Evolutionary conservation across 805 yeast genomes (phyloP), one percentile per base, ranked within the genome.

Genomic region (Saturnispora diversa): DNA sequence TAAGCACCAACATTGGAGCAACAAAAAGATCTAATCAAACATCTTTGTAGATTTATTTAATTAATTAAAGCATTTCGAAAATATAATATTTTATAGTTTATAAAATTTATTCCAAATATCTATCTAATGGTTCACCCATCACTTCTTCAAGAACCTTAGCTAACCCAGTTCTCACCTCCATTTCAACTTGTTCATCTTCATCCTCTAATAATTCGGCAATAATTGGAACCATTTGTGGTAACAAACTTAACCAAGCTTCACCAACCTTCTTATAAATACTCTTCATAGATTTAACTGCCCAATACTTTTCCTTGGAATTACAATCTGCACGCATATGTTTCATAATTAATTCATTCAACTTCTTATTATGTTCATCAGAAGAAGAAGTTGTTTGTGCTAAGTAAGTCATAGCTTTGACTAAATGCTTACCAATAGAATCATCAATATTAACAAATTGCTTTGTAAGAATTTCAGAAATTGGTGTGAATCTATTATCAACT

Each of bases 171-270:
- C 96, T 80, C 3, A 87, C 96, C 62, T 87, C 97, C 55, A 75
- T 59, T 61, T 92, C 97, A 23, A 92, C 95, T 36, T 74, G 77
- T 60, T 92, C 98, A 47, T 88, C 94, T 45, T 92, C 97, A 57
- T 88, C 97, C 56, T 92, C 99, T 47, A 92, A 69, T 43, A 92
- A 65, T 63, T 92, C 99, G 6, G 97, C 96, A 59, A 92, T 85
- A 45, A 85, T 73, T 25, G 99, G 99, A 47, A 92, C 95, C 51
- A 92, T 72, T 56, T 88, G 96, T 19, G 98, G 98, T 52, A 92
- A 69, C 66, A 84, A 71, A 25, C 81, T 68, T 49, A 92, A 71
- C 98, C 97, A 92, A 58, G 80, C 85, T 53, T 92, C 97, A 41
- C 97, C 97, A 52, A 87, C 81, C 66, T 84, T 84, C 49, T 84